Conservation (phyloP, 352 stramenopile species). For the Phytophthora melonis region DNA sequence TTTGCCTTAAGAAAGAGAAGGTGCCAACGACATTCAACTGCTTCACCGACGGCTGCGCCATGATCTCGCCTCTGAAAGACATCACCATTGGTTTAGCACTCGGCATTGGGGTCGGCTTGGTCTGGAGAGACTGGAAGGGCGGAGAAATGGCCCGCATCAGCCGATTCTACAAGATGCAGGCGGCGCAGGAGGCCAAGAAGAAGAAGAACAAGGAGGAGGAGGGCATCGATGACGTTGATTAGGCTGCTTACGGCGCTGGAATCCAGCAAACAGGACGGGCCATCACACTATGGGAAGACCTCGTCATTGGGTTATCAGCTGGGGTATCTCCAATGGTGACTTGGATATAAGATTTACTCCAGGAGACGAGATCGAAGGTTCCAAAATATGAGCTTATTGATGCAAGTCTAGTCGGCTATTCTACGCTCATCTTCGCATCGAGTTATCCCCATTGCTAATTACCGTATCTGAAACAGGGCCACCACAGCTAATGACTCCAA, state of each 20-base stretch:
- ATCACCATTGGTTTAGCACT: slow-evolving; percentile 70
- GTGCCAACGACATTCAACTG: background rate
- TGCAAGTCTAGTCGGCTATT: background rate
- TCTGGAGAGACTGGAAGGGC: slow-evolving; percentile 71
- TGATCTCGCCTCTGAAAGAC: slow-evolving; percentile 79
- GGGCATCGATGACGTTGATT: slow-evolving; percentile 45
- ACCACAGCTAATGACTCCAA: background rate
- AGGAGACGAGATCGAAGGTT: background rate
- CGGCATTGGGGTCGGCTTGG: slow-evolving; percentile 41
- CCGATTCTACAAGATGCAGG: slow-evolving; percentile 65
- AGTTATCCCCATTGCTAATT: background rate
- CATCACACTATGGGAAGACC: background rate
- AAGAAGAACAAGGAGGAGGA: slow-evolving; percentile 68
- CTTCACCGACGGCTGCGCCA: slow-evolving; percentile 18
- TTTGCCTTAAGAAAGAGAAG: too few species aligned
- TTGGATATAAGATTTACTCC: background rate
- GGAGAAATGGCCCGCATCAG: slow-evolving; percentile 73
- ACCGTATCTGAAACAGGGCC: background rate
- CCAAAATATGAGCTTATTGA: background rate
- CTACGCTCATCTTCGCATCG: background rate
- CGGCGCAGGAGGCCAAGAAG: slow-evolving; percentile 17
- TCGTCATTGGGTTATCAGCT: background rate
- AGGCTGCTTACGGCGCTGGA: background rate
- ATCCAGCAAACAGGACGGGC: background rate
- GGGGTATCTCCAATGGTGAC: background rate